Conservation (phyloP, 2,329 filamentous ascomycete species). For the Sporothrix inflata region DNA sequence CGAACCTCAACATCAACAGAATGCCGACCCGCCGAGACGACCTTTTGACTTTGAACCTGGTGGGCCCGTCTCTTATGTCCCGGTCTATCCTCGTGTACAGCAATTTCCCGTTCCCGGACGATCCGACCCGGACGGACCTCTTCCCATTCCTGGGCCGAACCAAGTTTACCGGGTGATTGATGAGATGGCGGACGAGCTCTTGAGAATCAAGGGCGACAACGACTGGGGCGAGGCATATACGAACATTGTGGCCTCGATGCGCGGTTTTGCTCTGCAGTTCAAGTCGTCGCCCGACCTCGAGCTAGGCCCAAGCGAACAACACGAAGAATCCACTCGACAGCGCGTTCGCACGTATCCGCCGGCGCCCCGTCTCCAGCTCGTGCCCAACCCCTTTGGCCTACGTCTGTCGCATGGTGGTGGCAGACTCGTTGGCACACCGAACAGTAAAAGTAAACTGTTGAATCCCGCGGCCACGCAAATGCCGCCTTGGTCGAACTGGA, state of each 20-base stretch:
- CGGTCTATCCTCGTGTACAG: conserved; percentile 13
- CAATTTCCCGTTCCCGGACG: conserved; percentile 16
- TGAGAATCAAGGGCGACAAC: conserved; percentile 16
- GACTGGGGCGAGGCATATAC: conserved; percentile 17
- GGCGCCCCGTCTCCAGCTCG: conserved; percentile 18
- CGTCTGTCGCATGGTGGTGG: conserved; percentile 16
- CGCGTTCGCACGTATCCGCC: conserved; percentile 15
- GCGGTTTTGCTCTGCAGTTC: conserved; percentile 18
- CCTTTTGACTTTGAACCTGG: conserved; percentile 11
- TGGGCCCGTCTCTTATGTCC: conserved; percentile 14
- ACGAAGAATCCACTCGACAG: conserved; percentile 14
- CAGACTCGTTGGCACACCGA: conserved; percentile 7
- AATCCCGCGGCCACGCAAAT: conserved; percentile 18
- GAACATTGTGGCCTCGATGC: conserved; percentile 19
- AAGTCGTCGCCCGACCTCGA: conserved; percentile 19
- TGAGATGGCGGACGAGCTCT: conserved; percentile 20
- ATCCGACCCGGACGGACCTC: conserved; percentile 19
- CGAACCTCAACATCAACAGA: conserved; percentile 16
- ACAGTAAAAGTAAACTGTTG: conserved; percentile 18
- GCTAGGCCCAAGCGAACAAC: neutral
- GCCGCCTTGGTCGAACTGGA: conserved; percentile 19
- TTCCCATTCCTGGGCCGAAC: conserved; percentile 11
- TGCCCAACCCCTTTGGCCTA: conserved; percentile 18
- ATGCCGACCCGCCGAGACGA: conserved; percentile 16
- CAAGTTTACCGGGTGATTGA: conserved; percentile 17